These are phyloP conservation scores for Rhodotorula sp. DNA, from an alignment of 1,284 basidiomycete genomes.

Conservation along the genomic window DNA sequence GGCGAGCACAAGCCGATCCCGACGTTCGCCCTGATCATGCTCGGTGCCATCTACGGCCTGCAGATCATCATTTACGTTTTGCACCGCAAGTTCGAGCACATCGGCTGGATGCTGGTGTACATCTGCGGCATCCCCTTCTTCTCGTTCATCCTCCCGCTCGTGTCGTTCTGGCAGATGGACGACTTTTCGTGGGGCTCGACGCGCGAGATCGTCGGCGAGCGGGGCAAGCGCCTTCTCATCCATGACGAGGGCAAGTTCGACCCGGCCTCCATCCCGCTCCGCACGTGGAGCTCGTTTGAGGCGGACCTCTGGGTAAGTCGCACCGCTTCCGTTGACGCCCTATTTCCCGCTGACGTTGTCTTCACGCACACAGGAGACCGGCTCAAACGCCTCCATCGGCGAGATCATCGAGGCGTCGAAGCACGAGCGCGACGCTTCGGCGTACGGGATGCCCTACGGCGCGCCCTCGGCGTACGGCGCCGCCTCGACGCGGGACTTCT, in stretches of 20 bases:
- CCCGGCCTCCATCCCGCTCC: slow-evolving; percentile 84
- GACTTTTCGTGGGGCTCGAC: slow-evolving; percentile 95
- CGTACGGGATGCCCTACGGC: slow-evolving; percentile 43
- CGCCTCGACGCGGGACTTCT: slow-evolving; percentile 45
- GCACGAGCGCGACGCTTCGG: slow-evolving; percentile 47
- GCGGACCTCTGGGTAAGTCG: slow-evolving; percentile 86
- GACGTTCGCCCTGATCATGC: slow-evolving; percentile 73
- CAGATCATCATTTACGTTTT: slow-evolving; percentile 91
- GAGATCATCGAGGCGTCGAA: slow-evolving; percentile 39
- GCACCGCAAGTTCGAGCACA: slow-evolving; percentile 96
- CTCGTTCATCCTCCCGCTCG: slow-evolving; percentile 89
- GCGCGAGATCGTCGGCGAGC: slow-evolving; percentile 89
- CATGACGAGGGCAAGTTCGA: slow-evolving; percentile 98
- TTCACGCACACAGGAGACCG: slow-evolving; percentile 9
- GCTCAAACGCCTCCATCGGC: slow-evolving; percentile 43
- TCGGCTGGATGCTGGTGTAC: slow-evolving; percentile 95
- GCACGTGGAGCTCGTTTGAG: slow-evolving; percentile 94
- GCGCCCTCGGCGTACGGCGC: slow-evolving; percentile 65
- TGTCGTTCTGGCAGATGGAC: slow-evolving; percentile 99
- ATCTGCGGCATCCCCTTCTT: slow-evolving; percentile 87
- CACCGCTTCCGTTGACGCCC: neutral
- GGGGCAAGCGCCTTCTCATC: slow-evolving; percentile 82
- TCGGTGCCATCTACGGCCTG: slow-evolving; percentile 68
- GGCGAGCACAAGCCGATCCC: slow-evolving; percentile 68
- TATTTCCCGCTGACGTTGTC: neutral